Evolutionary conservation across 192 early-diverging fungal genomes (phyloP).

Genomic region (Linnemannia hyalina): DNA sequence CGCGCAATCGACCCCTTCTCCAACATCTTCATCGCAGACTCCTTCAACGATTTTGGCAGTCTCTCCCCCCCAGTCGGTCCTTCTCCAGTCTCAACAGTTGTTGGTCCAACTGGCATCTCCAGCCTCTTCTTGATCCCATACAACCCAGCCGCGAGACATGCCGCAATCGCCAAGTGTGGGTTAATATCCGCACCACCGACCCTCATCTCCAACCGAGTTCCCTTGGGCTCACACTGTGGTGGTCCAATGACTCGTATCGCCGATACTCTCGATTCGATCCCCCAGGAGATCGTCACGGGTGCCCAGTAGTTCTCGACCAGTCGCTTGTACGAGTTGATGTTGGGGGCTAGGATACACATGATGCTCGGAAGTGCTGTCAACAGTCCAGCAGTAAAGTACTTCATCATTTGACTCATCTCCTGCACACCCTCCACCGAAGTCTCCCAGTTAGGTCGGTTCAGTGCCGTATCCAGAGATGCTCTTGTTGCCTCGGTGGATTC

Average conservation of each 20-base stretch:
- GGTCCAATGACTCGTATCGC: conserved; percentile 83
- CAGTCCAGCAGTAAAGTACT: conserved; percentile 66
- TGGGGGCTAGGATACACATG: conserved; percentile 81
- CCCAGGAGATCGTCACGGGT: conserved; percentile 85
- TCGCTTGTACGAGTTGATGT: conserved; percentile 86
- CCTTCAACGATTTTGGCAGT: conserved; percentile 72
- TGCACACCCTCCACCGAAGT: conserved; percentile 37
- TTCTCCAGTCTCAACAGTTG: conserved; percentile 27
- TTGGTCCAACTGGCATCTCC: conserved; percentile 60
- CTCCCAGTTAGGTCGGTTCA: conserved; percentile 37
- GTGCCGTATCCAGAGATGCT: neutral
- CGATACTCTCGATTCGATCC: conserved; percentile 77
- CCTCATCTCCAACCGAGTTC: conserved; percentile 83
- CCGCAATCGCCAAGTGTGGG: conserved; percentile 80
- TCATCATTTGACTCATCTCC: conserved; percentile 68
- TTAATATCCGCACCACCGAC: conserved; percentile 89
- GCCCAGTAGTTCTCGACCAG: conserved; percentile 89
- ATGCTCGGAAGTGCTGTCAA: conserved; percentile 76
- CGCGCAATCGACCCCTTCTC: conserved; percentile 74
- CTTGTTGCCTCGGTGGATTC: neutral
- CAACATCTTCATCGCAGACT: conserved; percentile 77
- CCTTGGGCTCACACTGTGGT: conserved; percentile 71
- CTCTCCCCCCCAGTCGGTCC: conserved; percentile 24
- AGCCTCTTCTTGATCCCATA: conserved; percentile 76
- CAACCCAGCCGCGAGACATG: conserved; percentile 77